phyloP scores from a whole-genome alignment of 2,329 filamentous ascomycete species.

The Cladosporium sp. region DNA sequence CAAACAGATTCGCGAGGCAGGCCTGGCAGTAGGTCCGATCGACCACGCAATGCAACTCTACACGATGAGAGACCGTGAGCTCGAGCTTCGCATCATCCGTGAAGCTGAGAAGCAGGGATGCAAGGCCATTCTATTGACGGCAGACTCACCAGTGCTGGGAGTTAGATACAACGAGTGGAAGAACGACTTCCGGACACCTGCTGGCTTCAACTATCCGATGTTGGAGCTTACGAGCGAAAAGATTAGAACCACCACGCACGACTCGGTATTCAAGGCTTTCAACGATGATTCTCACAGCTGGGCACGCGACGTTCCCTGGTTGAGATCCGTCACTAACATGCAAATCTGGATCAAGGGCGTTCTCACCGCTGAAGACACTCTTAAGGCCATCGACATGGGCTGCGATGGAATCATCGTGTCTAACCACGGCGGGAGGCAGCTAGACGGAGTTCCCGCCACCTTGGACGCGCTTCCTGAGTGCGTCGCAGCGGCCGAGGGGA shows the following conservation, averaged over 20 bases:
- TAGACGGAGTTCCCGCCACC: constrained; percentile 10
- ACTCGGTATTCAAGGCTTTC: constrained; percentile 25
- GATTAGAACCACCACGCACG: constrained; percentile 26
- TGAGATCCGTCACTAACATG: constrained; percentile 45
- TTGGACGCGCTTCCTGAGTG: constrained; percentile 32
- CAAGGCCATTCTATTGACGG: constrained; percentile 51
- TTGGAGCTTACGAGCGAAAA: constrained; percentile 22
- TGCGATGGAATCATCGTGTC: constrained; percentile 64
- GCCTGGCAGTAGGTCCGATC: constrained; percentile 32
- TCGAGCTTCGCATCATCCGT: constrained; percentile 36
- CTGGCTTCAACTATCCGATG: constrained; percentile 26
- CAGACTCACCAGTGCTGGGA: constrained; percentile 52
- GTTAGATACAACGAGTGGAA: constrained; percentile 50
- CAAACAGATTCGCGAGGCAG: constrained; percentile 41
- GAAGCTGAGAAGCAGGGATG: constrained; percentile 38
- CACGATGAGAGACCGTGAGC: constrained; percentile 47
- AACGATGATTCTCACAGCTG: constrained; percentile 28
- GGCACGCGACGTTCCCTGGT: constrained; percentile 42
- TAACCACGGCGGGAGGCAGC: constrained; percentile 39
- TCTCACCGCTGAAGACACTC: constrained; percentile 37
- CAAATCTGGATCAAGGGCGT: constrained; percentile 46
- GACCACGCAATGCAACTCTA: constrained; percentile 53
- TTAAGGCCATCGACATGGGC: constrained; percentile 50
- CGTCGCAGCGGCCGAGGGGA: constrained; percentile 37
- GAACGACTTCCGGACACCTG: constrained; percentile 43